phyloP scores from a whole-genome alignment of 2,329 filamentous ascomycete species.

The Amauroascus niger region DNA sequence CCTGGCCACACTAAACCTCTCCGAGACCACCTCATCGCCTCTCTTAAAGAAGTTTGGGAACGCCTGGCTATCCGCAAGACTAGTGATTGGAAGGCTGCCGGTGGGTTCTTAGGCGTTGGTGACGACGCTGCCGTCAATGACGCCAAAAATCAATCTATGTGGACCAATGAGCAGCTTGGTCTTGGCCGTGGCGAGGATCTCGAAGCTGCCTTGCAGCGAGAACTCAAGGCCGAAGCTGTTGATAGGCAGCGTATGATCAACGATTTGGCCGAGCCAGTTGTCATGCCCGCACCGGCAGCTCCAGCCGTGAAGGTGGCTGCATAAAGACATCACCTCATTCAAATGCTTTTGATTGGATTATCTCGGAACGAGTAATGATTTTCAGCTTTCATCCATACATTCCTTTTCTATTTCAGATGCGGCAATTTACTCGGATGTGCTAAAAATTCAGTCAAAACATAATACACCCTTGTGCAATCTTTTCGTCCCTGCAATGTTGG shows the following conservation, averaged over 20 bases:
- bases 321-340: not conserved
- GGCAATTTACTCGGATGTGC: not conserved
- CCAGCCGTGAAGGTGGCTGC: conserved; percentile 13
- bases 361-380: not conserved
- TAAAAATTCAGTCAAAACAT: not conserved
- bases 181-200: conserved; percentile 51
- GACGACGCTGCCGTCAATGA: conserved; percentile 42
- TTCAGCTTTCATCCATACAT: not conserved
- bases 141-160: conserved; percentile 61
- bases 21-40: conserved; percentile 73
- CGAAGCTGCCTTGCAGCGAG: conserved; percentile 46
- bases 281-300: not conserved
- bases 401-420: conserved; percentile 2
- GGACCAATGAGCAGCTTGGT: conserved; percentile 82
- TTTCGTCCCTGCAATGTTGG: not conserved
- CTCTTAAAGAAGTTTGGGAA: conserved; percentile 79
- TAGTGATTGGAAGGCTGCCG: conserved; percentile 79
- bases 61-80: conserved; percentile 86
- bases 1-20: conserved; percentile 80
- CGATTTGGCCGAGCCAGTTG: conserved; percentile 11
- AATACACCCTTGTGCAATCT: not conserved
- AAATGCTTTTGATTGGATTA: not conserved
- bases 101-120: conserved; percentile 91
- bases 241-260: conserved; percentile 15
- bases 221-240: conserved; percentile 22